A percentile compares a stretch with the other conserved stretches of the same genome.
These are phyloP conservation scores for Clitopilus passeckerianus DNA, from an alignment of 768 basidiomycete genomes.

Conservation along the genomic window DNA sequence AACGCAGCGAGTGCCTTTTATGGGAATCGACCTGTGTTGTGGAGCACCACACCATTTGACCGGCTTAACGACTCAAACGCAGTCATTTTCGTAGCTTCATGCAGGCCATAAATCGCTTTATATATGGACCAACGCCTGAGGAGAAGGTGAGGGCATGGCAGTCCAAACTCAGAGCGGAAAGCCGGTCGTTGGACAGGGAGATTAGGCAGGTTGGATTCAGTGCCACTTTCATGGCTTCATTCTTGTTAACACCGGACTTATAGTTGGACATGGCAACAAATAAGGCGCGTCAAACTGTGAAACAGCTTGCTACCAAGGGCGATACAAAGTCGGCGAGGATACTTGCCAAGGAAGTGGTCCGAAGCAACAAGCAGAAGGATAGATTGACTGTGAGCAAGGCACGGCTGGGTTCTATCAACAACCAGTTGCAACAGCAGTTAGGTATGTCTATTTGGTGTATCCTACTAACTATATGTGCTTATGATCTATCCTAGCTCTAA, in stretches of 20 bases:
- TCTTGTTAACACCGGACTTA: slow-evolving; percentile 12
- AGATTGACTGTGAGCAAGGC: slow-evolving; percentile 91
- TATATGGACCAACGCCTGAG: slow-evolving; percentile 96
- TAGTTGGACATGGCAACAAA: slow-evolving; percentile 80
- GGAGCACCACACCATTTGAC: neutral
- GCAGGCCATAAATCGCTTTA: slow-evolving; percentile 87
- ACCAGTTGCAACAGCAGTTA: slow-evolving; percentile 87
- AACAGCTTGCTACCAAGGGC: slow-evolving; percentile 85
- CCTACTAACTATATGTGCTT: neutral
- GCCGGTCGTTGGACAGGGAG: slow-evolving; percentile 85
- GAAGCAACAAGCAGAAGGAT: slow-evolving; percentile 93
- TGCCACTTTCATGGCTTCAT: slow-evolving; percentile 8
- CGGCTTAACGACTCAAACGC: neutral
- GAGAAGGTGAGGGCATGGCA: slow-evolving; percentile 94
- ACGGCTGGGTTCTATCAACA: slow-evolving; percentile 82
- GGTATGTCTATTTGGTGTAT: slow-evolving; percentile 46
- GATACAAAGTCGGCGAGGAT: slow-evolving; percentile 92
- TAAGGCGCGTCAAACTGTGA: slow-evolving; percentile 79
- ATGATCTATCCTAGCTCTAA: slow-evolving; percentile 59
- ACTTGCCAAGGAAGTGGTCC: slow-evolving; percentile 89
- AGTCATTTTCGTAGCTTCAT: slow-evolving; percentile 28
- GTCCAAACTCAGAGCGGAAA: slow-evolving; percentile 74
- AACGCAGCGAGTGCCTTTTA: neutral
- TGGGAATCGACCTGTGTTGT: neutral
- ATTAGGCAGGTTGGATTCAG: slow-evolving; percentile 79